These are phyloP conservation scores for Farysia itapuensis DNA, from an alignment of 1,284 basidiomycete genomes.

Conservation along the genomic window DNA sequence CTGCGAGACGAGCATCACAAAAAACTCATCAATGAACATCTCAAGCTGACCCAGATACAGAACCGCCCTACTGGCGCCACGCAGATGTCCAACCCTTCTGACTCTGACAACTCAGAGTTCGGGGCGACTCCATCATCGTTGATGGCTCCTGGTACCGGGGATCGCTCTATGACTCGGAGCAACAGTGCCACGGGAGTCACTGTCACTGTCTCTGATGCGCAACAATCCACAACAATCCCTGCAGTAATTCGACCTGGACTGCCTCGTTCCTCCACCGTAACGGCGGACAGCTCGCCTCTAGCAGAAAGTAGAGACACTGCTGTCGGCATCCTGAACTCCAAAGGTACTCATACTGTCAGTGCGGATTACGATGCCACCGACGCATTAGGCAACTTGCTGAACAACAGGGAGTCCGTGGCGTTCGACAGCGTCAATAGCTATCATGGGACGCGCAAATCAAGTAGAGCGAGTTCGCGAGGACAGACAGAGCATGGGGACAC, in stretches of 20 bases:
- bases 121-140: not conserved
- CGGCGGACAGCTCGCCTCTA: conserved; percentile 10
- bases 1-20: conserved; percentile 26
- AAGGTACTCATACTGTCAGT: conserved; percentile 15
- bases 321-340: conserved; percentile 24
- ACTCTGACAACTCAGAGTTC: not conserved
- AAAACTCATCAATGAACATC: conserved; percentile 25
- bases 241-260: conserved; percentile 1
- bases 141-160: conserved; percentile 1
- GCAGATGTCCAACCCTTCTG: not conserved
- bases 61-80: not conserved
- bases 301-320: conserved; percentile 27
- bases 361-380: conserved; percentile 25
- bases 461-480: conserved; percentile 17
- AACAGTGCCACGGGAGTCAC: conserved; percentile 15
- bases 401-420: conserved; percentile 4
- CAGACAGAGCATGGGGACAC: conserved; percentile 1
- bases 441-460: conserved; percentile 16
- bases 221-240: not conserved
- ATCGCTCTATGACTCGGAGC: conserved; percentile 14
- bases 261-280: conserved; percentile 16
- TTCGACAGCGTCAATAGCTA: conserved; percentile 26
- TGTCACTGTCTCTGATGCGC: conserved; percentile 8
- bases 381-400: conserved; percentile 22
- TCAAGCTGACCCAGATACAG: conserved; percentile 23